Conservation (phyloP, 2,329 filamentous ascomycete species). For the Chrysosporium queenslandicum region DNA sequence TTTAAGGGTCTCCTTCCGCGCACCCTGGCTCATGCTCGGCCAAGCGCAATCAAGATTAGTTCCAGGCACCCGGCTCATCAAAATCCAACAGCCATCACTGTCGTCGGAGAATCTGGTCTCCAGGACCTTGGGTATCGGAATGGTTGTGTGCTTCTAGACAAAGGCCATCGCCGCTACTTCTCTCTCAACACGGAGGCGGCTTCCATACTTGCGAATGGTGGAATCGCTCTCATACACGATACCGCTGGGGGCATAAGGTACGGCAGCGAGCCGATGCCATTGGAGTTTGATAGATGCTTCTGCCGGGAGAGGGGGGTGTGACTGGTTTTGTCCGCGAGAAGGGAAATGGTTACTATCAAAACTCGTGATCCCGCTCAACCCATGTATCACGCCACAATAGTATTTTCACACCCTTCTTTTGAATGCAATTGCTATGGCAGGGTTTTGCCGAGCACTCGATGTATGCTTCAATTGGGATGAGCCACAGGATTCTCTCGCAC, state of each 20-base stretch:
- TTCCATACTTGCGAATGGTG: not conserved
- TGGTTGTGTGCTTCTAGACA: conserved; percentile 2
- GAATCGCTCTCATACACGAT: conserved; percentile 3
- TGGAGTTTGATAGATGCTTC: not conserved
- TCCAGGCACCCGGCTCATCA: not conserved
- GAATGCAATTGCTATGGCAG: too few species aligned
- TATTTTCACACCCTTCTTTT: too few species aligned
- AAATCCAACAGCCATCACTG: not conserved
- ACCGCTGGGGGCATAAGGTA: too few species aligned
- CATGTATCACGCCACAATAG: too few species aligned
- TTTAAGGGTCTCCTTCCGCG: not conserved
- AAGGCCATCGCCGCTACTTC: not conserved
- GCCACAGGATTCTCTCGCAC: too few species aligned
- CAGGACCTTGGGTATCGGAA: not conserved
- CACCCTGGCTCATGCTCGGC: not conserved
- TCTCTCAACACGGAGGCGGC: not conserved
- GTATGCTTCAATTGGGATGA: too few species aligned
- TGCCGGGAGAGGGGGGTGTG: too few species aligned
- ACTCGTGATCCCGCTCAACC: too few species aligned
- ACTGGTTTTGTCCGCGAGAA: too few species aligned
- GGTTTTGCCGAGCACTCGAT: too few species aligned
- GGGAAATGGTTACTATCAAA: too few species aligned
- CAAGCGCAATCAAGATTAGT: not conserved
- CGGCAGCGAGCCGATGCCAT: not conserved
- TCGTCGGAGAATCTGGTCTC: not conserved